Evolutionary conservation across 2,329 filamentous ascomycete genomes (phyloP), one percentile per base, ranked within the genome.

Genomic region (Phialemonium atrogriseum): DNA sequence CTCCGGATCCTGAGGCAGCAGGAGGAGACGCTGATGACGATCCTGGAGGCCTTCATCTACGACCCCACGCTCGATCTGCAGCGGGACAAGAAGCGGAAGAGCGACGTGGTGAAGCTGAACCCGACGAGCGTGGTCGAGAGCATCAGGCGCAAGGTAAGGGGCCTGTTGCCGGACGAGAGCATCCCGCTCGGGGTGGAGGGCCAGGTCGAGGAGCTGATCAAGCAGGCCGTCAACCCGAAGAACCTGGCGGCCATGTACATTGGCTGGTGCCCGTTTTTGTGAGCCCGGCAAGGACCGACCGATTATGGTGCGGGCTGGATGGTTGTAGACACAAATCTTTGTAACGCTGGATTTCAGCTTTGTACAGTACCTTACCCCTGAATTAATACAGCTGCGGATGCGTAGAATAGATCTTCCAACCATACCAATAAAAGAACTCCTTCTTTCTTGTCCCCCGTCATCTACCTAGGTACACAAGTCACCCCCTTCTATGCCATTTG

Each of bases 201-300:
- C 0, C 91, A 98, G 62, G 91, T 95, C n/a, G 84, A 95, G 54
- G 86, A 93, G 57, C 59, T 98, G 56, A 91, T 98, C 45, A 76
- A 81, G 52, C 80, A 89, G 61, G 91, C 93, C 20, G 83, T 81
- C 14, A 78, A 87, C 55, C 75, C 80, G 35, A 73, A 63, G 50
- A 93, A 91, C 54, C 57, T 98, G 58, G 76, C 84, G 12, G 76
- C 78, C 23, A 98, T 98, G 93, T 98, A 96, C 58, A 94, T 96
- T 59, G 91, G 91, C 13, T 96, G 89, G 89, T 74, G 71, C 49
- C 67, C 73, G 14, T 77, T 77, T 45, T 52, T 77, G 46, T 75
- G 52, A 40, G 25, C n/a, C n/a, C n/a, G n/a, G n/a, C n/a, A n/a
- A n/a, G n/a, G n/a, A n/a, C n/a, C n/a, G n/a, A n/a, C 27, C 23